Evolutionary conservation across 208 protist species (phyloP).

Genomic region (Leptomonas pyrrhocoris): DNA sequence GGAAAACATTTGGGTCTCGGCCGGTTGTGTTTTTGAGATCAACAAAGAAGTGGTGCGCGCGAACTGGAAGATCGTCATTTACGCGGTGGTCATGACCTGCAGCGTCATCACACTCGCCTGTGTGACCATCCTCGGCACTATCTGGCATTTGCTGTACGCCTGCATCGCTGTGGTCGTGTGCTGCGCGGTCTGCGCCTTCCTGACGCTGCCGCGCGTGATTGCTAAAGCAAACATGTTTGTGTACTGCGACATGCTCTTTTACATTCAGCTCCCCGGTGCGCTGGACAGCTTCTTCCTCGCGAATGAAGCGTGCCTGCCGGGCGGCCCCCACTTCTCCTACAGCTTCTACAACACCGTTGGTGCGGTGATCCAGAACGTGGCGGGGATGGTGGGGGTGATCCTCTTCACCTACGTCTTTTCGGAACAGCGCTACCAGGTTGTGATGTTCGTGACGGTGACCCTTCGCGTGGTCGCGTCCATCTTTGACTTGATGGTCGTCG

Average conservation of each 20-base stretch:
- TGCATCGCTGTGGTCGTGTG: slow-evolving; percentile 30
- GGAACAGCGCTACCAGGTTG: slow-evolving; percentile 48
- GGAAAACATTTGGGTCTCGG: slow-evolving; percentile 18
- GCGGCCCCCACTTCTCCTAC: slow-evolving; percentile 63
- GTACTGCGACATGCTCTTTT: slow-evolving; percentile 38
- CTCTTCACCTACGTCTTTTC: slow-evolving; percentile 65
- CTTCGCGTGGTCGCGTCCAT: slow-evolving; percentile 48
- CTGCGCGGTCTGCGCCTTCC: slow-evolving; percentile 28
- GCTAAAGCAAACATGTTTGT: slow-evolving; percentile 37
- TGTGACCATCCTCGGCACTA: slow-evolving; percentile 36
- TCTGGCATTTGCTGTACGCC: slow-evolving; percentile 36
- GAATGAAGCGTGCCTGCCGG: slow-evolving; percentile 38
- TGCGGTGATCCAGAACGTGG: slow-evolving; percentile 42
- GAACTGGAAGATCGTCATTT: slow-evolving; percentile 36
- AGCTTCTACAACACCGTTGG: slow-evolving; percentile 69
- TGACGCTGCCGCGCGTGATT: slow-evolving; percentile 38
- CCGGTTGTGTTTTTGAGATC: slow-evolving; percentile 29
- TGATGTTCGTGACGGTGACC: slow-evolving; percentile 36
- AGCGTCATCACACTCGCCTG: slow-evolving; percentile 37
- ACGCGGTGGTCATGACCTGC: slow-evolving; percentile 36
- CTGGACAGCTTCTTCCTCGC: slow-evolving; percentile 62
- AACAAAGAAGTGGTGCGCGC: slow-evolving; percentile 25
- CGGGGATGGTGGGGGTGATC: slow-evolving; percentile 42
- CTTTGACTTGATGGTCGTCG: slow-evolving; percentile 66
- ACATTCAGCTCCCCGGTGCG: slow-evolving; percentile 54